Evolutionary conservation across 225 moss, liverwort and hornwort species (phyloP).

Genomic region (Marchantia polymorpha): DNA sequence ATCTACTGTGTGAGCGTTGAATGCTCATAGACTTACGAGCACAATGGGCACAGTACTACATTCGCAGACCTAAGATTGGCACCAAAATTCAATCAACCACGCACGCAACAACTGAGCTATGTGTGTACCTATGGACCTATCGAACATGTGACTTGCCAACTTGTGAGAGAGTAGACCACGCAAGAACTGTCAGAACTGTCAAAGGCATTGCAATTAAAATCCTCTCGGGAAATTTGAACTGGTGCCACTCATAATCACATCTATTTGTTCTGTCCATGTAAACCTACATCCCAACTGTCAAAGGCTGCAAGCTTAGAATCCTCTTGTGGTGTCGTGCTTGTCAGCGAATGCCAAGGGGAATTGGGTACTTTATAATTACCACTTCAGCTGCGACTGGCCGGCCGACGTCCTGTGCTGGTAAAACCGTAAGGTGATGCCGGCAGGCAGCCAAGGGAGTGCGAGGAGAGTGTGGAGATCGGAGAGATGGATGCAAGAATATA

Average conservation of each 20-base stretch:
- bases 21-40: no score
- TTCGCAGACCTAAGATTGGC: no score
- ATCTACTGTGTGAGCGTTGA: background rate
- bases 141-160: background rate
- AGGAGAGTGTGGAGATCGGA: background rate
- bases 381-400: background rate
- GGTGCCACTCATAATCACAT: background rate
- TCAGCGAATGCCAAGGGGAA: background rate
- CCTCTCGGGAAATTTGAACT: background rate
- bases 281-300: background rate
- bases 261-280: background rate
- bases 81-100: background rate
- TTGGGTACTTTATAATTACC: background rate
- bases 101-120: background rate
- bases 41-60: no score
- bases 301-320: slow-evolving; percentile 8
- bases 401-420: background rate
- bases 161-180: background rate
- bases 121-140: background rate
- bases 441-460: background rate
- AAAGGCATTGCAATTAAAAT: background rate
- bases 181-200: slow-evolving; percentile 6
- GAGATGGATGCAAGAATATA: slow-evolving; percentile 5
- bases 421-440: background rate
- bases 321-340: slow-evolving; percentile 16